These are phyloP conservation scores for Adenanthera pavonina DNA, from an alignment of 306 rosid genomes.

Conservation along the genomic window DNA sequence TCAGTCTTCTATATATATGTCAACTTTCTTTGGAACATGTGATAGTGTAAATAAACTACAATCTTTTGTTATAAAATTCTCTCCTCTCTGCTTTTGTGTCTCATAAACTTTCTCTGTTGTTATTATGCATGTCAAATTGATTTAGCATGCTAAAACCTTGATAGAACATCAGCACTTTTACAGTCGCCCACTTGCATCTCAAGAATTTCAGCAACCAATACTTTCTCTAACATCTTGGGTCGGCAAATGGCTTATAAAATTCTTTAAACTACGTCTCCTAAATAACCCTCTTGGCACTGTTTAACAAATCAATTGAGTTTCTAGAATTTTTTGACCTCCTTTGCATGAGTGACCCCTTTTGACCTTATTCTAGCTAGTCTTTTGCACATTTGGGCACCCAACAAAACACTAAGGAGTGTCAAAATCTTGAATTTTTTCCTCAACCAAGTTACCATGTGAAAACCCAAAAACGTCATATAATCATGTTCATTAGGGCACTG, in stretches of 20 bases:
- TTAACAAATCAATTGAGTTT: not conserved
- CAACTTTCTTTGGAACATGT: constrained; percentile 17
- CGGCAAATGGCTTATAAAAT: not conserved
- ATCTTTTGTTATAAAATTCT: constrained; percentile 23
- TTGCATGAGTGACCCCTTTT: not conserved
- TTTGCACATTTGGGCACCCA: not conserved
- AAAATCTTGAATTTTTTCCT: not conserved
- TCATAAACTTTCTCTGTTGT: constrained; percentile 19
- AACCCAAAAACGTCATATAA: not conserved
- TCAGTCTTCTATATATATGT: constrained; percentile 15
- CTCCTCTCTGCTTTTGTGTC: constrained; percentile 24
- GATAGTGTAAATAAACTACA: constrained; percentile 21
- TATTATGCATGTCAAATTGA: constrained; percentile 35
- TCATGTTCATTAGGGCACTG: not conserved
- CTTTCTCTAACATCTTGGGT: not conserved
- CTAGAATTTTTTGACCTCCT: not conserved
- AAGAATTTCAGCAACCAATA: not conserved
- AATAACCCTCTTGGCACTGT: not conserved
- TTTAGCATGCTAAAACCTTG: constrained; percentile 4
- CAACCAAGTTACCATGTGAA: not conserved
- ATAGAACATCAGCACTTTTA: not conserved
- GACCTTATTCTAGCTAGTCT: not conserved
- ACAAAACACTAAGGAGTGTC: not conserved
- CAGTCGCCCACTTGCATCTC: not conserved
- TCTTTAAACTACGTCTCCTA: not conserved